Evolutionary conservation across 768 basidiomycete genomes (phyloP).

Genomic region (Mycena sanguinolenta): DNA sequence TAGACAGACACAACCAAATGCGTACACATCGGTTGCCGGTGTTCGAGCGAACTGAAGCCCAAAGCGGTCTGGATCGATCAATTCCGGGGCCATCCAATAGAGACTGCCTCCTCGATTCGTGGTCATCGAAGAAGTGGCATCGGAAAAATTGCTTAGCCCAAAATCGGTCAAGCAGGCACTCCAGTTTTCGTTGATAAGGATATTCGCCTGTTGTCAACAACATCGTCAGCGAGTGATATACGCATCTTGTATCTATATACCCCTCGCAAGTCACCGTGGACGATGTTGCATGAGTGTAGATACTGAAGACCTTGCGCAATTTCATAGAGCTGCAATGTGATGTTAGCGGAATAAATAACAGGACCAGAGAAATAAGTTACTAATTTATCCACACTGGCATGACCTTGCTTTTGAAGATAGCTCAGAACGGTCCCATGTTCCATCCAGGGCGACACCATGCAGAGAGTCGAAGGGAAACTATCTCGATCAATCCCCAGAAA

Average conservation of each 20-base stretch:
- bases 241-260: constrained; percentile 19
- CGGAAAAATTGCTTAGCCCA: constrained; percentile 47
- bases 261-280: no score
- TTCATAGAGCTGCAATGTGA: no score
- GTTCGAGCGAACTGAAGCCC: constrained; percentile 42
- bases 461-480: no score
- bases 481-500: no score
- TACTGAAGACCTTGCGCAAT: no score
- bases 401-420: constrained; percentile 37
- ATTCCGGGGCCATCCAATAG: no score
- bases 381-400: constrained; percentile 36
- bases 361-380: no score
- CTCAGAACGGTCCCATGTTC: constrained; percentile 42
- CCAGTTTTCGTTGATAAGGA: constrained; percentile 46
- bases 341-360: no score
- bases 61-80: constrained; percentile 46
- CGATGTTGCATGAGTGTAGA: no score
- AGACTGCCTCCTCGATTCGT: no score
- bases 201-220: constrained; percentile 40
- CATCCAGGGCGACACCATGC: constrained; percentile 51
- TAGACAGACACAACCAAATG: constrained; percentile 49
- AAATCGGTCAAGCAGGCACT: constrained; percentile 51
- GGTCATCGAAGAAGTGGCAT: constrained; percentile 43
- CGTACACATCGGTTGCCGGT: constrained; percentile 47
- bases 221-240: neutral